phyloP scores from a whole-genome alignment of 2,329 filamentous ascomycete genomes.

The Talaromyces sp. region DNA sequence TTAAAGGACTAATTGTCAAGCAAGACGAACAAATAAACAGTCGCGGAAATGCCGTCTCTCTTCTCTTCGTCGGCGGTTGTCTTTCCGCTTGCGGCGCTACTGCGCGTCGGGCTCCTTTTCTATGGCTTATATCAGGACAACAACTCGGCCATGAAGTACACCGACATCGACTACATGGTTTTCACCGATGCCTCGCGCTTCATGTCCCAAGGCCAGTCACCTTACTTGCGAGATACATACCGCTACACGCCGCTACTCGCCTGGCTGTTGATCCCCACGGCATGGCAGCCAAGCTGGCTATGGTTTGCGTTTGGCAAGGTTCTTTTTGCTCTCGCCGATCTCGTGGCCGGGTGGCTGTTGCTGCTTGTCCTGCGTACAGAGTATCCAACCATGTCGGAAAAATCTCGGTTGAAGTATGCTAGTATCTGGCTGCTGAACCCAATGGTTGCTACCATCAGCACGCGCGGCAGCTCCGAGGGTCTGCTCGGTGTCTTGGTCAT shows the following conservation, averaged over 20 bases:
- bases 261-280: constrained; percentile 82
- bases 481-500: constrained; percentile 79
- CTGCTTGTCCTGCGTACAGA: constrained; percentile 47
- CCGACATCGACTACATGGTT: constrained; percentile 97
- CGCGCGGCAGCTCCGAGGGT: constrained; percentile 88
- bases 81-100: constrained; percentile 42
- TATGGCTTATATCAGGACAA: constrained; percentile 94
- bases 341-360: constrained; percentile 78
- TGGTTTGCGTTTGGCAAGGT: constrained; percentile 84
- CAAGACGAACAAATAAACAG: background rate
- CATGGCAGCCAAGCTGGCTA: constrained; percentile 45
- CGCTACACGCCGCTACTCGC: constrained; percentile 92
- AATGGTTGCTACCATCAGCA: constrained; percentile 97
- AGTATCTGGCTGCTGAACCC: constrained; percentile 93
- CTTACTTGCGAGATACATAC: constrained; percentile 89
- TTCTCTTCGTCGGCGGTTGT: constrained; percentile 24
- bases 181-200: constrained; percentile 93
- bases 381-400: constrained; percentile 39
- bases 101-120: constrained; percentile 69
- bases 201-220: constrained; percentile 61
- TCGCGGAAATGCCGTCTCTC: constrained; percentile 1
- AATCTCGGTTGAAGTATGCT: constrained; percentile 66
- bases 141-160: constrained; percentile 90
- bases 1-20: background rate
- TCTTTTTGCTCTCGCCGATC: constrained; percentile 76